phyloP scores from a whole-genome alignment of 768 basidiomycete genomes.

The Gloeopeniophorella convolvens region DNA sequence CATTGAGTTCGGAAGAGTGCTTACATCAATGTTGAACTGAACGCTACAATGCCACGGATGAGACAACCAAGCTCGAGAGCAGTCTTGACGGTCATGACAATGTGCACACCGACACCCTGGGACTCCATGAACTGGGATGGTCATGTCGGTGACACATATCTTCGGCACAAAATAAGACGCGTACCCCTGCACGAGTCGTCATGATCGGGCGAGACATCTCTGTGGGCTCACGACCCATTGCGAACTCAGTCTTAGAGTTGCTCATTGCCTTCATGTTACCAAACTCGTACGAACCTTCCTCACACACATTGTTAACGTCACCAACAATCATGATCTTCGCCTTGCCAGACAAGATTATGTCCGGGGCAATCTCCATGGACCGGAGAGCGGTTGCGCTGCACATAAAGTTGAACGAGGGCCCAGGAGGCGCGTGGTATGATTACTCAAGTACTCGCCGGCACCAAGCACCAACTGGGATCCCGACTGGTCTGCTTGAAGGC shows the following conservation, averaged over 20 bases:
- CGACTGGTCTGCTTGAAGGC: constrained; percentile 96
- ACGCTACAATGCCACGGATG: constrained; percentile 89
- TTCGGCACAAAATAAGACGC: constrained; percentile 25
- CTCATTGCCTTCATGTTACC: constrained; percentile 99
- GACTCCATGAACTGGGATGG: constrained; percentile 90
- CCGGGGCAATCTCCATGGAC: constrained; percentile 96
- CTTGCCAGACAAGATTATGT: constrained; percentile 89
- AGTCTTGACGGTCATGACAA: constrained; percentile 95
- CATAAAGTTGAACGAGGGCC: constrained; percentile 14
- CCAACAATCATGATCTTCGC: constrained; percentile 99
- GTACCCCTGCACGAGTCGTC: constrained; percentile 87
- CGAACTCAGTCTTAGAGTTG: constrained; percentile 94
- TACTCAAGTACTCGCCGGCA: constrained; percentile 33
- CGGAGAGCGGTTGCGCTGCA: constrained; percentile 90
- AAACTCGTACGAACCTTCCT: constrained; percentile 98
- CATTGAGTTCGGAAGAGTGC: constrained; percentile 26
- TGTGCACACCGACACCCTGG: constrained; percentile 93
- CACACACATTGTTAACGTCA: constrained; percentile 96
- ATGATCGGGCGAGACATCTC: constrained; percentile 99
- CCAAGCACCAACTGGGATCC: constrained; percentile 99
- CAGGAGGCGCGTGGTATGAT: too few relatives aligned
- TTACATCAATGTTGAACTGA: constrained; percentile 93
- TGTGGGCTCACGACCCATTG: constrained; percentile 97
- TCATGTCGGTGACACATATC: neutral
- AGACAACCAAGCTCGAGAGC: constrained; percentile 91